Base-by-base conservation (phyloP, 1,139 yeast species). In the Petasospora fabianii region DNA sequence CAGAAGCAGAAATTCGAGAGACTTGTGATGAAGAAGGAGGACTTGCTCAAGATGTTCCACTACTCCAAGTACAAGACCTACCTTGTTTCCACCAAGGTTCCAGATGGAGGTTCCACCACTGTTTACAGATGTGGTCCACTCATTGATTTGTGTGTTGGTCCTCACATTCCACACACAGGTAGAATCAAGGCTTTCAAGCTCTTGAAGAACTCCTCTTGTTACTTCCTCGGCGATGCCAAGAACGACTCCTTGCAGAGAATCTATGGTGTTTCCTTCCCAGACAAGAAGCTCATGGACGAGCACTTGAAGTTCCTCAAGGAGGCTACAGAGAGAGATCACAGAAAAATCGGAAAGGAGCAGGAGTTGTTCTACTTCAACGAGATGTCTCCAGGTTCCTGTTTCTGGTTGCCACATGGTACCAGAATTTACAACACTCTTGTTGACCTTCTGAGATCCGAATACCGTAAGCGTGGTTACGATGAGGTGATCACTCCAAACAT, bases 181-280 rank as follows among this genome's bases (percentile, higher is more conserved):
- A 84, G 85, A 64, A 87, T 94, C 59, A 94, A 94, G 75, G 85
- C 96, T 35, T 80, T 90, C 71, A 92, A 92, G 68, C 78, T 94
- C 37, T 75, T 94, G 68, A 94, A 94, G 71, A 92, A 92, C 72
- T 92, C 97, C 19, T 83, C 97, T 3, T 88, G 97, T 37, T 94
- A 94, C 69, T 94, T 94, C 74, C 71, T 88, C 59, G 99, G 97
- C 65, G 97, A 92, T 57, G 69, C 96, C 41, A 72, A 72, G 53
- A 92, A 94, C 61, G 98, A 94, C 62, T 88, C 97, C 13, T 75
- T 94, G 64, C 99, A 94, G 70, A 86, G 99, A 73, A 79, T 94
- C 43, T 94, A 94, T 61, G 99, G 99, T 77, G 83, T 92, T 50
- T 86, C 97, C 16, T 94, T 94, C 88, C 99, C 99, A 47, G 98